Evolutionary conservation across 2,329 filamentous ascomycete species (phyloP).

Genomic region (Diaporthe sp.): DNA sequence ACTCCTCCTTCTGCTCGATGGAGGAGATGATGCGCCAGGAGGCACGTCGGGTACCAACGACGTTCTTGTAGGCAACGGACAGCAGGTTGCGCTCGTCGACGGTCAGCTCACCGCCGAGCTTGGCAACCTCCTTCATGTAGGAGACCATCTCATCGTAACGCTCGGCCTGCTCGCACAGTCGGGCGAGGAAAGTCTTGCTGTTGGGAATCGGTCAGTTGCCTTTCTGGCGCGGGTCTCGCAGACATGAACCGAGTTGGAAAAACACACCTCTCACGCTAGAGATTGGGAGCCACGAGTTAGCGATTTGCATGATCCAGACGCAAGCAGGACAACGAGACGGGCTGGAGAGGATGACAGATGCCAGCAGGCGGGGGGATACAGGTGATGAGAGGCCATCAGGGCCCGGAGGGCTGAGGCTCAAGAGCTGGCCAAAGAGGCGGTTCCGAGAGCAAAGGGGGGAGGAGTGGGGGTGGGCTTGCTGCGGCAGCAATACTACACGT

Average conservation of each 20-base stretch:
- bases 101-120: conserved; percentile 82
- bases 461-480: conserved; percentile 29
- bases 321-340: neutral
- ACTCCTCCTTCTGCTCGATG: conserved; percentile 99
- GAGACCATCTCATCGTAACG: conserved; percentile 99
- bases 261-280: conserved; percentile 50
- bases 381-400: neutral
- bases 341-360: neutral
- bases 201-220: conserved; percentile 51
- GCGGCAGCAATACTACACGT: conserved; percentile 36
- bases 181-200: conserved; percentile 99
- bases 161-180: conserved; percentile 99
- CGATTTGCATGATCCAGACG: conserved; percentile 28
- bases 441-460: conserved; percentile 27
- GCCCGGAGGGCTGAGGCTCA: neutral
- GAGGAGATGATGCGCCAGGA: conserved; percentile 99
- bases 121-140: conserved; percentile 99
- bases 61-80: conserved; percentile 99
- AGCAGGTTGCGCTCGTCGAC: conserved; percentile 99
- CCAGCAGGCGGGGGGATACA: neutral
- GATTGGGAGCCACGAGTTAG: conserved; percentile 41
- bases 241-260: conserved; percentile 31
- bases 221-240: conserved; percentile 39
- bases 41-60: conserved; percentile 96
- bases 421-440: conserved; percentile 6